phyloP scores from a whole-genome alignment of 768 basidiomycete species.

The Leccinum ochraceum region DNA sequence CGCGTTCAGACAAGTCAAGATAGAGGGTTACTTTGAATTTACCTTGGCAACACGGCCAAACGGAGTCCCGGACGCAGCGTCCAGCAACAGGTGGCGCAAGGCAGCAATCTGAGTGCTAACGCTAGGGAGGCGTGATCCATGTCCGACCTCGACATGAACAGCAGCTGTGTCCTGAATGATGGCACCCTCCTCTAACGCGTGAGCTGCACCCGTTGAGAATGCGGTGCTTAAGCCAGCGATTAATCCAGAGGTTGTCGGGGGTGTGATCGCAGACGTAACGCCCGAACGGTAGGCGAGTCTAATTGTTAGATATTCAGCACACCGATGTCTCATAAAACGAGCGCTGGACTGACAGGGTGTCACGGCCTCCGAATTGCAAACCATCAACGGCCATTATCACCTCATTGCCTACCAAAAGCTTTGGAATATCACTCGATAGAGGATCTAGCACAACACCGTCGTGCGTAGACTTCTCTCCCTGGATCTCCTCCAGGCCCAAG shows the following conservation, averaged over 20 bases:
- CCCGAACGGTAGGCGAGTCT: slow-evolving; percentile 71
- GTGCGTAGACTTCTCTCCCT: slow-evolving; percentile 51
- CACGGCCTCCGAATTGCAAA: slow-evolving; percentile 62
- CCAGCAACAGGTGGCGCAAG: slow-evolving; percentile 64
- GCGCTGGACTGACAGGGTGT: slow-evolving; percentile 45
- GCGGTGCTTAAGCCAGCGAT: slow-evolving; percentile 58
- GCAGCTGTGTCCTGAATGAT: slow-evolving; percentile 61
- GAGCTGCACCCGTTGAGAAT: slow-evolving; percentile 56
- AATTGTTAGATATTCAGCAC: slow-evolving; percentile 9
- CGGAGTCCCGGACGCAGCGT: slow-evolving; percentile 13
- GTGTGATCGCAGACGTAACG: slow-evolving; percentile 60
- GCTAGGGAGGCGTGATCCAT: slow-evolving; percentile 42
- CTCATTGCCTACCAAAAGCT: slow-evolving; percentile 36
- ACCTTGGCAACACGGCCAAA: slow-evolving; percentile 52
- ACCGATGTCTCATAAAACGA: not conserved
- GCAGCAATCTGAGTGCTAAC: slow-evolving; percentile 82
- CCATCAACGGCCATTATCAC: slow-evolving; percentile 72
- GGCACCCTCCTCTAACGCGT: slow-evolving; percentile 57
- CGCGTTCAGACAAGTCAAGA: not conserved
- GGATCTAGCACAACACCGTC: slow-evolving; percentile 58
- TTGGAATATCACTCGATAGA: slow-evolving; percentile 34
- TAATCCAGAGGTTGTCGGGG: slow-evolving; percentile 52
- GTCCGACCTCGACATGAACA: slow-evolving; percentile 60
- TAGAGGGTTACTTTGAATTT: not conserved
- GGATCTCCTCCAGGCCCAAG: slow-evolving; percentile 59